These are phyloP conservation scores for Guyanaporus albipodus DNA, from an alignment of 768 basidiomycete genomes.

Conservation along the genomic window DNA sequence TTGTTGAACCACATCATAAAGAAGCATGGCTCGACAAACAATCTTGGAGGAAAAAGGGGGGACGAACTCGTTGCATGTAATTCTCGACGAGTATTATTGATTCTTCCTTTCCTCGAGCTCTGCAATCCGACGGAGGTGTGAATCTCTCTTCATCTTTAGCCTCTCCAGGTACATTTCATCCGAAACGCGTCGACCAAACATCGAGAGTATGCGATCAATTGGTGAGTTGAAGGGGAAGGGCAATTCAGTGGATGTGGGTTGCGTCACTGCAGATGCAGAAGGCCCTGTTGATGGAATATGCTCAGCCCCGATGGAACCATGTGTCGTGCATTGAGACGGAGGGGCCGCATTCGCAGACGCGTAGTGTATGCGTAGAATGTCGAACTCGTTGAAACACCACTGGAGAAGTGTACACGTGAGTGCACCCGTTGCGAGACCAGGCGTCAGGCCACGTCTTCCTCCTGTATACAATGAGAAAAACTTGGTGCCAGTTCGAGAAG, in stretches of 20 bases:
- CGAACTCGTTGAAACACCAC: slow-evolving; percentile 64
- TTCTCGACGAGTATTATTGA: slow-evolving; percentile 4
- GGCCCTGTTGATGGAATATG: slow-evolving; percentile 1
- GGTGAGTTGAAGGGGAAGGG: slow-evolving; percentile 15
- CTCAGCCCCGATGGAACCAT: background rate
- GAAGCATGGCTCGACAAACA: background rate
- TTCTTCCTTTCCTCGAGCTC: slow-evolving; percentile 46
- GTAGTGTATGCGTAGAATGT: slow-evolving; percentile 55
- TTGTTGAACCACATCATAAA: slow-evolving; percentile 2
- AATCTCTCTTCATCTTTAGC: slow-evolving; percentile 54
- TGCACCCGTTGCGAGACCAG: slow-evolving; percentile 59
- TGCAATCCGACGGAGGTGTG: slow-evolving; percentile 52
- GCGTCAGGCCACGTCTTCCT: slow-evolving; percentile 51
- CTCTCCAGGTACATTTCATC: slow-evolving; percentile 69
- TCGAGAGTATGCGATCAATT: slow-evolving; percentile 36
- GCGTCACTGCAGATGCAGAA: slow-evolving; percentile 3
- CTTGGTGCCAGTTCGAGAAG: background rate
- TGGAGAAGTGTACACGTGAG: slow-evolving; percentile 61
- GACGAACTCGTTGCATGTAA: too few relatives aligned
- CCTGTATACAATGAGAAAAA: slow-evolving; percentile 40
- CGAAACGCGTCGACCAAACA: slow-evolving; percentile 43
- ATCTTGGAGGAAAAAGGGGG: background rate
- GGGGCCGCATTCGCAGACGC: slow-evolving; percentile 33
- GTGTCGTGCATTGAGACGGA: background rate
- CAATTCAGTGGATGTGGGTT: slow-evolving; percentile 13